Percentiles rank a stretch among this genome's conserved stretches.
phyloP scores from a whole-genome alignment of 164 flowering plant species.

The Vitis rupestris region DNA sequence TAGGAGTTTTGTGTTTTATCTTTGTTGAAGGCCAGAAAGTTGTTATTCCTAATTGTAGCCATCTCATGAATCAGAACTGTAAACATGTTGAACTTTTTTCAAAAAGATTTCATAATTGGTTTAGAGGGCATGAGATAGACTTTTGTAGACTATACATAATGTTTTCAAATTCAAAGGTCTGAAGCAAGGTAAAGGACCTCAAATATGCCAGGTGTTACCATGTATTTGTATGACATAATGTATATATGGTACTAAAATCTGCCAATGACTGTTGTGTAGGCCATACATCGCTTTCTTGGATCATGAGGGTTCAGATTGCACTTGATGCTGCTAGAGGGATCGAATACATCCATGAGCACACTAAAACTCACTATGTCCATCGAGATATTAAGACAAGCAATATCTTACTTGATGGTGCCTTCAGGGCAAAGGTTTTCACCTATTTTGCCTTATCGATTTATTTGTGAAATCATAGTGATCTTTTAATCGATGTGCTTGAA shows the following conservation, averaged over 20 bases:
- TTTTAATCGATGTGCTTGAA: constrained; percentile 9
- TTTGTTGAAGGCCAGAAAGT: too few species aligned
- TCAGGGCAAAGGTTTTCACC: constrained; percentile 75
- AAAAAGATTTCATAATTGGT: background rate
- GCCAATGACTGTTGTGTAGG: constrained; percentile 34
- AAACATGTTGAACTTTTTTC: background rate
- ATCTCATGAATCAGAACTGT: background rate
- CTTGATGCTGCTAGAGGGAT: constrained; percentile 94
- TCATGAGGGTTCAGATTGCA: constrained; percentile 82
- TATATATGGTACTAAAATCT: constrained; percentile 7
- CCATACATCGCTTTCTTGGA: constrained; percentile 87
- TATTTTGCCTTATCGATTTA: background rate
- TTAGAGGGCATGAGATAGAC: too few species aligned
- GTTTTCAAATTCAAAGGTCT: background rate
- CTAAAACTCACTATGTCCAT: constrained; percentile 91
- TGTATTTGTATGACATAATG: background rate
- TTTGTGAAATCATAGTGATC: background rate
- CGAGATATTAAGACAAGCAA: constrained; percentile 96
- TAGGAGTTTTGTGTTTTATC: background rate
- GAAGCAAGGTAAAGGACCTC: background rate
- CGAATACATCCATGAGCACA: constrained; percentile 96
- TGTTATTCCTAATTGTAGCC: too few species aligned
- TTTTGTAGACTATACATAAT: too few species aligned
- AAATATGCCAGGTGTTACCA: background rate
- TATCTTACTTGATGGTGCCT: constrained; percentile 80